Evolutionary conservation across 148 eudicot genomes (phyloP).

Genomic region (Persicaria tinctoria): DNA sequence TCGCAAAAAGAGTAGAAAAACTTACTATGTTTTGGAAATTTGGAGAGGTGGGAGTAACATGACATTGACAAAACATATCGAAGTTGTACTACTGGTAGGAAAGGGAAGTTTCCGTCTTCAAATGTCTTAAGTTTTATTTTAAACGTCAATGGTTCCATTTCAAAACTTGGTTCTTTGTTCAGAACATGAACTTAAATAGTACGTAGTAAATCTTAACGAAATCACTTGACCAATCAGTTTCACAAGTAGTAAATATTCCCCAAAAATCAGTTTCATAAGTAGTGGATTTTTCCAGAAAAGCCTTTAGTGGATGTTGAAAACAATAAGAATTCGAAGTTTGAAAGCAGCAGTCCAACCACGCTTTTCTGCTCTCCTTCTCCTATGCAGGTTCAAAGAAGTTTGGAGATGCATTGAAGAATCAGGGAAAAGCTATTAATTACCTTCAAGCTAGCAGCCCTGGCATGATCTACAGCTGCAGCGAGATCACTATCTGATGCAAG

Average conservation of each 20-base stretch:
- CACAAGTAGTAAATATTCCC: not conserved
- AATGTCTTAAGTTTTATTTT: not conserved
- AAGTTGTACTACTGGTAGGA: not conserved
- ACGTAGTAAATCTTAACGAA: not conserved
- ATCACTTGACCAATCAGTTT: not conserved
- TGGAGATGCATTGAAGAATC: not conserved
- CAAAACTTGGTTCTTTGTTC: not conserved
- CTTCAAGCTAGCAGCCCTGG: slow-evolving; percentile 85
- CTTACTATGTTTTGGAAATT: not conserved
- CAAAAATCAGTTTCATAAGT: not conserved
- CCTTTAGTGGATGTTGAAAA: not conserved
- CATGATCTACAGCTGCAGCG: slow-evolving; percentile 94
- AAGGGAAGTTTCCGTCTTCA: not conserved
- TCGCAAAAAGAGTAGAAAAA: not conserved
- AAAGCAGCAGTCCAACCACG: not conserved
- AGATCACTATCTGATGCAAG: slow-evolving; percentile 90
- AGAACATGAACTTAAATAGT: not conserved
- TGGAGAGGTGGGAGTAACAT: not conserved
- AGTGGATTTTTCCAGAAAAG: not conserved
- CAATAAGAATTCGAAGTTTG: not conserved
- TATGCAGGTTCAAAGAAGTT: not conserved
- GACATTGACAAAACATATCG: not conserved
- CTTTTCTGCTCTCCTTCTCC: not conserved
- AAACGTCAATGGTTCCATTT: not conserved
- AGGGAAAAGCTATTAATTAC: slow-evolving; percentile 23